Evolutionary conservation across 495 filamentous ascomycete genomes (phyloP).

Genomic region (Opeltia flavorubescens): DNA sequence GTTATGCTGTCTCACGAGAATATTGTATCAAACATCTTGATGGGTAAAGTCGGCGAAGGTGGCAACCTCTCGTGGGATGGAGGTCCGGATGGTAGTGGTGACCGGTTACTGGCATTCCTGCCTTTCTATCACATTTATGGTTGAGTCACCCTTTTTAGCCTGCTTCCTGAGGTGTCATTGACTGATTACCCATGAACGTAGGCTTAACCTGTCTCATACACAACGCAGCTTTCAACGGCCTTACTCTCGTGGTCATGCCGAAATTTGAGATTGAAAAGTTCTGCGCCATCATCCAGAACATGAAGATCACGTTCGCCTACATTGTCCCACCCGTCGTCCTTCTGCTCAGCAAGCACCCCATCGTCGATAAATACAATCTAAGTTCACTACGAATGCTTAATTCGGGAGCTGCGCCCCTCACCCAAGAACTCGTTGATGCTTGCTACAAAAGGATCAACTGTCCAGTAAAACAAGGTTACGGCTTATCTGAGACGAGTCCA

Average conservation of each 20-base stretch:
- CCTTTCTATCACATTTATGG: conserved; percentile 93
- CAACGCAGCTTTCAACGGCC: conserved; percentile 50
- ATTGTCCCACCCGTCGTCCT: conserved; percentile 79
- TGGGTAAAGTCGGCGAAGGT: conserved; percentile 43
- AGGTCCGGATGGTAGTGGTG: conserved; percentile 47
- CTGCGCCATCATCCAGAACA: conserved; percentile 59
- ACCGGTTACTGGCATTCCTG: conserved; percentile 65
- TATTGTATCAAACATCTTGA: conserved; percentile 57
- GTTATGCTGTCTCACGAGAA: conserved; percentile 82
- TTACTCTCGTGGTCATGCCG: conserved; percentile 57
- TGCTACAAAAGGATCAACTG: conserved; percentile 62
- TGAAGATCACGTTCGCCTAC: conserved; percentile 64
- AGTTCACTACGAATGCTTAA: conserved; percentile 70
- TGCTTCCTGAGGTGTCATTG: conserved; percentile 7
- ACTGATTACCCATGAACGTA: background rate
- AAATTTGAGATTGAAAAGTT: conserved; percentile 74
- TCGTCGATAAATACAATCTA: conserved; percentile 68
- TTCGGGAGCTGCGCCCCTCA: conserved; percentile 80
- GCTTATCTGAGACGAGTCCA: conserved; percentile 66
- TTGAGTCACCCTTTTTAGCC: conserved; percentile 9
- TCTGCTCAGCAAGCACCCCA: conserved; percentile 62
- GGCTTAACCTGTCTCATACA: conserved; percentile 46
- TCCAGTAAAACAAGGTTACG: conserved; percentile 72
- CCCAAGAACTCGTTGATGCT: conserved; percentile 63
- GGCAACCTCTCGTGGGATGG: conserved; percentile 44